These are phyloP conservation scores for Pythium guiyangense DNA, from an alignment of 352 stramenopile genomes.

Conservation along the genomic window DNA sequence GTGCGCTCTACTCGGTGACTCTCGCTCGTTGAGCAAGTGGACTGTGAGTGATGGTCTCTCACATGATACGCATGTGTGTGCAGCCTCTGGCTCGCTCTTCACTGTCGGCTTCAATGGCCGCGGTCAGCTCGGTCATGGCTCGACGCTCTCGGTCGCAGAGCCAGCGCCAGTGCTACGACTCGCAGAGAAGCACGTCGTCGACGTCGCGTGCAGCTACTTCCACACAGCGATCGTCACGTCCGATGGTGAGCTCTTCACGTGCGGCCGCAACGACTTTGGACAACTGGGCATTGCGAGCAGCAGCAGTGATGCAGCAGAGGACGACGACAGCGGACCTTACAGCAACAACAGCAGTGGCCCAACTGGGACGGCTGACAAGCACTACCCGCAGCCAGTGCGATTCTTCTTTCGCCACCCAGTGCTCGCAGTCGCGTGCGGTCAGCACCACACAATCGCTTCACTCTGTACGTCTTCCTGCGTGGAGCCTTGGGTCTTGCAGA, in stretches of 20 bases:
- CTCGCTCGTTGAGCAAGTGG: no score
- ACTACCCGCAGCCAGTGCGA: conserved; percentile 50
- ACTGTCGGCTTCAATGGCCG: conserved; percentile 92
- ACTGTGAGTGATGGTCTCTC: not conserved
- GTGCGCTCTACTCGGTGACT: no score
- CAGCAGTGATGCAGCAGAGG: no score
- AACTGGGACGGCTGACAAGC: conserved; percentile 35
- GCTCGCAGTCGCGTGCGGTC: conserved; percentile 79
- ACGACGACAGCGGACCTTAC: not conserved
- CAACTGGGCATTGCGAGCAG: conserved; percentile 71
- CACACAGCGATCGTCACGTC: conserved; percentile 84
- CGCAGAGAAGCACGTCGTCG: conserved; percentile 45
- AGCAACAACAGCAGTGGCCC: not conserved
- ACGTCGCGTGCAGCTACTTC: conserved; percentile 91
- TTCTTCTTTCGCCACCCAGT: conserved; percentile 46
- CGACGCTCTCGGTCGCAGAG: conserved; percentile 53
- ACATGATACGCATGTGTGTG: conserved; percentile 17
- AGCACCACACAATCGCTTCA: conserved; percentile 84
- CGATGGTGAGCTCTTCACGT: conserved; percentile 79
- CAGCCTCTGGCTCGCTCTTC: conserved; percentile 79
- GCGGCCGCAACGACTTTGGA: conserved; percentile 91
- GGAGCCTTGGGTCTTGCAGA: no score
- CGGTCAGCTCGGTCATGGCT: conserved; percentile 86
- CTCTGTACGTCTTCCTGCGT: conserved; percentile 38
- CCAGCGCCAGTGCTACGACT: conserved; percentile 43